Percentiles rank a stretch among this genome's conserved stretches.
These are phyloP conservation scores for Flueggea neowawraea DNA, from an alignment of 441 rosid species.

Conservation along the genomic window DNA sequence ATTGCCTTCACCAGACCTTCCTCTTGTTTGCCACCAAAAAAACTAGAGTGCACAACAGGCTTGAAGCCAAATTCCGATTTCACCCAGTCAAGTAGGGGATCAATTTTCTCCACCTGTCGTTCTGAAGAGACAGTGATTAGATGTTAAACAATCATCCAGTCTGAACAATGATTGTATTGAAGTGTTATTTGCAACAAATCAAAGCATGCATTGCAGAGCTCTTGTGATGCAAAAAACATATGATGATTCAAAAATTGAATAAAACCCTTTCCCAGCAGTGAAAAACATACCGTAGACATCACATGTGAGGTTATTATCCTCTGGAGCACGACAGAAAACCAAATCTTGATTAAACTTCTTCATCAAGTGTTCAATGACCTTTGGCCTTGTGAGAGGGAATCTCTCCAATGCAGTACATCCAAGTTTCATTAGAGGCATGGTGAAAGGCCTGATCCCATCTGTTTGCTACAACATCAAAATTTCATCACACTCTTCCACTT, in stretches of 20 bases:
- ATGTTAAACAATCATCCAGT: background rate
- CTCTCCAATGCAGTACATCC: slow-evolving; percentile 94
- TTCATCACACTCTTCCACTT: slow-evolving; percentile 19
- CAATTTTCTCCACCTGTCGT: slow-evolving; percentile 77
- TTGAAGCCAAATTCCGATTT: slow-evolving; percentile 81
- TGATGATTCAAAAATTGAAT: background rate
- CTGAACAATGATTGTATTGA: no score
- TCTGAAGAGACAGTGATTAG: slow-evolving; percentile 32
- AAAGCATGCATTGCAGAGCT: no score
- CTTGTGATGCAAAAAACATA: background rate
- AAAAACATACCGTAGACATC: slow-evolving; percentile 55
- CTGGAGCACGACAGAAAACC: slow-evolving; percentile 85
- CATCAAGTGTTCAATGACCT: slow-evolving; percentile 59
- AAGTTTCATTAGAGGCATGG: slow-evolving; percentile 94
- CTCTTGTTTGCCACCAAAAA: slow-evolving; percentile 91
- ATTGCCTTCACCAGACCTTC: slow-evolving; percentile 73
- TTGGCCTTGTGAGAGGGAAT: slow-evolving; percentile 79
- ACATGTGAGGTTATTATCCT: slow-evolving; percentile 56
- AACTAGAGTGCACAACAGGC: slow-evolving; percentile 74
- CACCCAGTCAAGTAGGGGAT: slow-evolving; percentile 89
- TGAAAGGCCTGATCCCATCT: slow-evolving; percentile 95
- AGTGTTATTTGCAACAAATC: no score
- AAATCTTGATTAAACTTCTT: slow-evolving; percentile 81
- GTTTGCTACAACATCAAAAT: slow-evolving; percentile 45
- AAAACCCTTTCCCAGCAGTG: background rate